These are phyloP conservation scores for Symbiodinium pilosum DNA, from an alignment of 73 alveolate species.

Conservation along the genomic window DNA sequence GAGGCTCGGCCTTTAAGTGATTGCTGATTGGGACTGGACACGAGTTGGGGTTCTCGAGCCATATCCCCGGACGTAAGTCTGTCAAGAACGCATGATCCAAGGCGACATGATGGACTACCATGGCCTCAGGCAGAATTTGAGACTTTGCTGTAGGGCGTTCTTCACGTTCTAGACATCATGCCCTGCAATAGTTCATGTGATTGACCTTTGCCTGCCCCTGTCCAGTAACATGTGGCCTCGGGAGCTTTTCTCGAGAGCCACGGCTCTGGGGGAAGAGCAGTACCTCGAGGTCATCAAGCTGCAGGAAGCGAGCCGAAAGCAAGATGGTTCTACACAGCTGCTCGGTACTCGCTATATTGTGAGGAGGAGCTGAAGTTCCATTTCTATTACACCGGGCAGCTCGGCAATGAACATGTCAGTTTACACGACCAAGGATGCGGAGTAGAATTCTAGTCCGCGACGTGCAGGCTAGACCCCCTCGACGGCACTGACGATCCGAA, in stretches of 20 bases:
- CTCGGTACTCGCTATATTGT: background rate
- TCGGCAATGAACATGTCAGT: background rate
- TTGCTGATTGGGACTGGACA: no score
- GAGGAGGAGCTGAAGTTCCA: conserved; percentile 87
- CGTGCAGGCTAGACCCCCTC: conserved; percentile 36
- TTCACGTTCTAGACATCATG: no score
- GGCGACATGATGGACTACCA: conserved; percentile 95
- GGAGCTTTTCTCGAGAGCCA: conserved; percentile 75
- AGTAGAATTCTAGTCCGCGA: background rate
- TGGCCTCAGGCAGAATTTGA: conserved; percentile 50
- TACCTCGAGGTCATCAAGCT: conserved; percentile 66
- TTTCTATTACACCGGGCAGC: conserved; percentile 81
- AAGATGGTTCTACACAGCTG: background rate
- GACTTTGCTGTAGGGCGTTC: no score
- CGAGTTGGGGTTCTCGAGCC: background rate
- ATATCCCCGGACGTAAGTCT: no score
- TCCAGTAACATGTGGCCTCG: conserved; percentile 92
- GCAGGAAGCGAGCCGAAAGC: conserved; percentile 62
- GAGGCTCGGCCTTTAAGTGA: no score
- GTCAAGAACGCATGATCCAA: no score
- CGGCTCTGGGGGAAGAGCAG: conserved; percentile 62
- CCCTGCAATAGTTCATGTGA: no score
- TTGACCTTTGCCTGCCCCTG: background rate
- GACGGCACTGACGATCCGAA: conserved; percentile 90
- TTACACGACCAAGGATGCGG: background rate